These are phyloP conservation scores for Colletotrichum caudatum DNA, from an alignment of 2,329 filamentous ascomycete genomes.

Conservation along the genomic window DNA sequence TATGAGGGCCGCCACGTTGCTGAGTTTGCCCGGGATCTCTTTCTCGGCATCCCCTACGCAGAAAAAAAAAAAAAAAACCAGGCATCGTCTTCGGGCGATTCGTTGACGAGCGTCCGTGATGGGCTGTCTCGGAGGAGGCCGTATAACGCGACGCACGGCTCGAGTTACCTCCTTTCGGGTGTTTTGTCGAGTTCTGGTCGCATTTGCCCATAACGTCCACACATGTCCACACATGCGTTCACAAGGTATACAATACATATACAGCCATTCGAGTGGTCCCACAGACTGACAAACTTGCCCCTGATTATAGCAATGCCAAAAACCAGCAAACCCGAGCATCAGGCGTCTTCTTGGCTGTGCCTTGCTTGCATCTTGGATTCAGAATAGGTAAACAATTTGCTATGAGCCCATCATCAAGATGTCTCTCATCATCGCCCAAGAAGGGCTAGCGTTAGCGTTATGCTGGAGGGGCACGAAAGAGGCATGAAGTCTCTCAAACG, in stretches of 20 bases:
- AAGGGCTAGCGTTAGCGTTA: not conserved
- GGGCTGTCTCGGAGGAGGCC: too few relatives aligned
- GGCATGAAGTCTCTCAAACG: conserved; percentile 7
- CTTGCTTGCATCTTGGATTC: not conserved
- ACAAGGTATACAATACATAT: too few relatives aligned
- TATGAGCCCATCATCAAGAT: not conserved
- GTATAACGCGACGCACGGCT: not conserved
- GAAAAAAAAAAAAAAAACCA: conserved; percentile 25
- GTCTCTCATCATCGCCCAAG: too few relatives aligned
- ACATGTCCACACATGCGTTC: too few relatives aligned
- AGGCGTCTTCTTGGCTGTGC: not conserved
- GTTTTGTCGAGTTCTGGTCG: too few relatives aligned
- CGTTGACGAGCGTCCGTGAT: conserved; percentile 52
- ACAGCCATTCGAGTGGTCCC: not conserved
- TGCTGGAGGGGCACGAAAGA: not conserved
- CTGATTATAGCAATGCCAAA: not conserved
- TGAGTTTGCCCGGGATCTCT: conserved; percentile 58
- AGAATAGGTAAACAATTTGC: not conserved
- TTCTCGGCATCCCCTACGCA: conserved; percentile 64
- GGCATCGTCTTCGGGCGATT: conserved; percentile 61
- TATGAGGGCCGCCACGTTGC: conserved; percentile 53
- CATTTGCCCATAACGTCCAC: too few relatives aligned
- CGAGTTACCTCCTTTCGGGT: not conserved
- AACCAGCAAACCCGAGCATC: not conserved
- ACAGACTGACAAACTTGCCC: not conserved